phyloP scores from a whole-genome alignment of 768 basidiomycete genomes.

The Amanita fuliginea region DNA sequence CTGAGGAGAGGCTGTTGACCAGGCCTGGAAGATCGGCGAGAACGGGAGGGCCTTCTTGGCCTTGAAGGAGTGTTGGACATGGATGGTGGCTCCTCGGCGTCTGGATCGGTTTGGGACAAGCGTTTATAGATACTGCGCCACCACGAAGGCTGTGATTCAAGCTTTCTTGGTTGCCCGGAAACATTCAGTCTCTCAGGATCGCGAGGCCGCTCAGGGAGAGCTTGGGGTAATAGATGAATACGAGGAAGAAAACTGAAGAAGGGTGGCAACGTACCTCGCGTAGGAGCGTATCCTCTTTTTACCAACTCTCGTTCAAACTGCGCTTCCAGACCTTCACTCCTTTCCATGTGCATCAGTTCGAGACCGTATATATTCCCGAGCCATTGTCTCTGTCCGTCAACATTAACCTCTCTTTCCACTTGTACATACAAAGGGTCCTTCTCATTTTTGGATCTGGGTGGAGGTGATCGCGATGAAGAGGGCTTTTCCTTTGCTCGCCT shows the following conservation, averaged over 20 bases:
- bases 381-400: conserved; percentile 43
- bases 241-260: neutral
- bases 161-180: conserved; percentile 10
- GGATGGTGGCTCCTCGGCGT: conserved; percentile 11
- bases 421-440: conserved; percentile 22
- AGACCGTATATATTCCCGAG: conserved; percentile 36
- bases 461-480: conserved; percentile 7
- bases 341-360: conserved; percentile 26
- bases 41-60: conserved; percentile 7
- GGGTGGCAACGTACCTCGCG: conserved; percentile 7
- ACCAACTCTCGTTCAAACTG: conserved; percentile 45
- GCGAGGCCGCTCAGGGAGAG: neutral
- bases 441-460: neutral
- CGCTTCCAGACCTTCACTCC: conserved; percentile 39
- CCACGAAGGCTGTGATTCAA: conserved; percentile 35
- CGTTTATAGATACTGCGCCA: conserved; percentile 46
- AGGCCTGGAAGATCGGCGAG: conserved; percentile 2
- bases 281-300: conserved; percentile 31
- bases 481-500: neutral
- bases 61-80: conserved; percentile 8
- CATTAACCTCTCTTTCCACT: conserved; percentile 28
- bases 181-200: neutral
- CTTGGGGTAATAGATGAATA: neutral
- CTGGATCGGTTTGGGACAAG: conserved; percentile 31
- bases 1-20: conserved; percentile 8